Evolutionary conservation across 208 protist genomes (phyloP).

Genomic region (Herpetomonas tarakana): DNA sequence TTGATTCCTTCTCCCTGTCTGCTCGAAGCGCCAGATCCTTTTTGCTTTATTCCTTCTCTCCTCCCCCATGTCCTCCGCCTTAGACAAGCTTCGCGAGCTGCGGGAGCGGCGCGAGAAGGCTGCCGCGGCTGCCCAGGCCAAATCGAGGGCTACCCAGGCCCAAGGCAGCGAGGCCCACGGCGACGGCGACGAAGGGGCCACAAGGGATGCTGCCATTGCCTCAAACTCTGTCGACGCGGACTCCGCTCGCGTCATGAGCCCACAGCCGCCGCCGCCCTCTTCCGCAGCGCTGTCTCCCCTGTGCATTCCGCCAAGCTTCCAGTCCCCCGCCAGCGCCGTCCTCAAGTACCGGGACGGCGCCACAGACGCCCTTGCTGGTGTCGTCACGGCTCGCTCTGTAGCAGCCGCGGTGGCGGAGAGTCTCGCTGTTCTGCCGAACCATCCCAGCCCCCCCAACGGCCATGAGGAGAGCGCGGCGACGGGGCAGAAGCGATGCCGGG

Average conservation of each 20-base stretch:
- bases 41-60: neutral
- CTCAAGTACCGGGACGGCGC: slow-evolving; percentile 48
- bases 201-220: neutral
- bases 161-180: neutral
- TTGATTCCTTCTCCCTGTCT: too few species aligned
- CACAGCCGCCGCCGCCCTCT: neutral
- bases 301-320: slow-evolving; percentile 38
- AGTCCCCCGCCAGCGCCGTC: slow-evolving; percentile 35
- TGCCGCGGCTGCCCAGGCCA: slow-evolving; percentile 11
- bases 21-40: too few species aligned
- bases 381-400: slow-evolving; percentile 31
- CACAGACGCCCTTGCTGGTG: slow-evolving; percentile 44
- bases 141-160: neutral
- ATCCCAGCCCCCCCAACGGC: too few species aligned
- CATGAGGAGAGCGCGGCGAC: neutral
- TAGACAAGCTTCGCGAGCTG: slow-evolving; percentile 44
- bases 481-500: neutral
- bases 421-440: too few species aligned
- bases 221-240: neutral
- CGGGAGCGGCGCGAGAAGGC: slow-evolving; percentile 31
- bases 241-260: neutral
- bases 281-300: slow-evolving; percentile 16
- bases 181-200: neutral
- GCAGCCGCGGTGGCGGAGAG: neutral
- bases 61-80: slow-evolving; percentile 19